These are phyloP conservation scores for Vicia villosa DNA, from an alignment of 306 rosid genomes.

Conservation along the genomic window DNA sequence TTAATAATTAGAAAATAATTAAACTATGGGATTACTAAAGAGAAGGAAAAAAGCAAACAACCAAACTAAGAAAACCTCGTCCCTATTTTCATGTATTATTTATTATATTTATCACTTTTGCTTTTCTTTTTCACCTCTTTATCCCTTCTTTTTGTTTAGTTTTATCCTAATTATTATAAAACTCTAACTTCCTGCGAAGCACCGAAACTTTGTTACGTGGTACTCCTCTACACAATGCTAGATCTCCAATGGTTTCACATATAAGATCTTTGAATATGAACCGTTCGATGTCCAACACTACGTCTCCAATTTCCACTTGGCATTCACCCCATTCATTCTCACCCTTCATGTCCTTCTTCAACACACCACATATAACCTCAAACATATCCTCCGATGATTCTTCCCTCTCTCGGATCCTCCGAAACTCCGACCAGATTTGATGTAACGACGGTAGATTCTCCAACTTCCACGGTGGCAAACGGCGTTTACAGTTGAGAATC, in stretches of 20 bases:
- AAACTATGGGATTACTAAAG: neutral
- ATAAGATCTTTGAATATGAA: conserved; percentile 84
- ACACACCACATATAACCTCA: conserved; percentile 67
- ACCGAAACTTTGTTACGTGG: conserved; percentile 38
- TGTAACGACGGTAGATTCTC: conserved; percentile 8
- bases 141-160: neutral
- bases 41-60: neutral
- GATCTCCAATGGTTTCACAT: conserved; percentile 73
- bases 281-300: conserved; percentile 76
- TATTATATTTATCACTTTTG: conserved; percentile 2
- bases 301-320: conserved; percentile 64
- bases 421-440: conserved; percentile 68
- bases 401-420: conserved; percentile 55
- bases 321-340: conserved; percentile 65
- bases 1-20: conserved; percentile 1
- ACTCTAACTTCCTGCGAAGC: conserved; percentile 67
- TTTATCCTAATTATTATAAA: conserved; percentile 43
- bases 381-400: conserved; percentile 65
- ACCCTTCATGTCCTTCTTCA: conserved; percentile 68
- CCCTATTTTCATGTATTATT: neutral
- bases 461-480: conserved; percentile 79
- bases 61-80: neutral
- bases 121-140: neutral
- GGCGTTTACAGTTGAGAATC: conserved; percentile 54
- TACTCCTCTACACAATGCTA: conserved; percentile 46